Conservation (phyloP, 2,329 filamentous ascomycete genomes). For the Balansia obtecta region DNA sequence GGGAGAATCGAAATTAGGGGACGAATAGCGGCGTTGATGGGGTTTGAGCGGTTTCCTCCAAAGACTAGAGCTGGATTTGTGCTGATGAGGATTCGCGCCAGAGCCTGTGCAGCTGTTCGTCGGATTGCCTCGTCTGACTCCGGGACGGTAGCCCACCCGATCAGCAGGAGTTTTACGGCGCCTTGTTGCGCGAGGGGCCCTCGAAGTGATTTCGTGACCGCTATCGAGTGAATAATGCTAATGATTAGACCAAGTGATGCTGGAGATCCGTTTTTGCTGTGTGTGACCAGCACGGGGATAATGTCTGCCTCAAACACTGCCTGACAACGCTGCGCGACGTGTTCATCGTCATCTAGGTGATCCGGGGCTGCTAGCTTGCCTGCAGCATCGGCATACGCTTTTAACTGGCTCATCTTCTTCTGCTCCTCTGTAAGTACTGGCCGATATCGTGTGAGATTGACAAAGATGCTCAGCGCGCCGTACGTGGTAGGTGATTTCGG, state of each 20-base stretch:
- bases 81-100: conserved; percentile 77
- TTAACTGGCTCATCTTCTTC: conserved; percentile 81
- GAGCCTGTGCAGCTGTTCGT: conserved; percentile 60
- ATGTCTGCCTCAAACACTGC: conserved; percentile 67
- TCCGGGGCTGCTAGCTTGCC: conserved; percentile 52
- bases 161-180: conserved; percentile 73
- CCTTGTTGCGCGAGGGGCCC: conserved; percentile 84
- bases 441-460: conserved; percentile 72
- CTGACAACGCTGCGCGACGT: conserved; percentile 64
- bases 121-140: conserved; percentile 33
- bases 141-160: conserved; percentile 51
- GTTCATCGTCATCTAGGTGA: conserved; percentile 61
- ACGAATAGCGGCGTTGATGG: conserved; percentile 69
- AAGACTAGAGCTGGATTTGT: conserved; percentile 79
- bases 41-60: conserved; percentile 57
- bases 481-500: conserved; percentile 64
- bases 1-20: conserved; percentile 66
- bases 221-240: conserved; percentile 65
- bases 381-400: conserved; percentile 82
- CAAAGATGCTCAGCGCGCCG: conserved; percentile 73
- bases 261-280: conserved; percentile 59
- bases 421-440: conserved; percentile 77
- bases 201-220: conserved; percentile 60
- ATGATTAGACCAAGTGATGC: conserved; percentile 61
- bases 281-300: conserved; percentile 63